phyloP scores from a whole-genome alignment of 352 stramenopile species.

The Globisporangium yorkense region DNA sequence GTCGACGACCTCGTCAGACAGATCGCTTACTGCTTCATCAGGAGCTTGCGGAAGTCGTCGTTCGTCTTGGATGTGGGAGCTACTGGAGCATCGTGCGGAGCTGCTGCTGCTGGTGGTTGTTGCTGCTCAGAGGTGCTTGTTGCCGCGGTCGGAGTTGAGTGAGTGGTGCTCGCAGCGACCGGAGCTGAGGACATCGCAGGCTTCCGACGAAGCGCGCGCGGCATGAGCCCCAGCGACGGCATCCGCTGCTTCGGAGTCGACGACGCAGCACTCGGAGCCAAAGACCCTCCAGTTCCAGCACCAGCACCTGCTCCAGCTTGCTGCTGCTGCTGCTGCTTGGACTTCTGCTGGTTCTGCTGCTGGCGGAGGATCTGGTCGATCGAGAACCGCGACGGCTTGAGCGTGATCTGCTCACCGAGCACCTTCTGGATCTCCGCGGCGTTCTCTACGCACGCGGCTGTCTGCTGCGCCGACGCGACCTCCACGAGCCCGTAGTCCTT shows the following conservation, averaged over 20 bases:
- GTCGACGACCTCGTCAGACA: not conserved
- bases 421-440: constrained; percentile 22
- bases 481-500: constrained; percentile 72
- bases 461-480: constrained; percentile 25
- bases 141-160: not conserved
- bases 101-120: not conserved
- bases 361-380: constrained; percentile 57
- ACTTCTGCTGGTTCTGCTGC: constrained; percentile 20
- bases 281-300: not conserved
- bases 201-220: constrained; percentile 37
- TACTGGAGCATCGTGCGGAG: not conserved
- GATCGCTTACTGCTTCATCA: constrained; percentile 32
- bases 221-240: constrained; percentile 42
- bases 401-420: constrained; percentile 42
- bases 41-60: constrained; percentile 61
- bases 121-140: not conserved
- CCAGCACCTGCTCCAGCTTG: not conserved
- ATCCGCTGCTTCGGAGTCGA: constrained; percentile 9
- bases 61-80: constrained; percentile 49
- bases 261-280: not conserved
- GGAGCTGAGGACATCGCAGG: constrained; percentile 4
- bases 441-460: constrained; percentile 24
- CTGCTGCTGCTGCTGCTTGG: not conserved
- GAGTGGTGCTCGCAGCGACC: not conserved
- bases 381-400: constrained; percentile 55